phyloP scores from a whole-genome alignment of 768 basidiomycete species.

The Coprinopsis strossmayeri region DNA sequence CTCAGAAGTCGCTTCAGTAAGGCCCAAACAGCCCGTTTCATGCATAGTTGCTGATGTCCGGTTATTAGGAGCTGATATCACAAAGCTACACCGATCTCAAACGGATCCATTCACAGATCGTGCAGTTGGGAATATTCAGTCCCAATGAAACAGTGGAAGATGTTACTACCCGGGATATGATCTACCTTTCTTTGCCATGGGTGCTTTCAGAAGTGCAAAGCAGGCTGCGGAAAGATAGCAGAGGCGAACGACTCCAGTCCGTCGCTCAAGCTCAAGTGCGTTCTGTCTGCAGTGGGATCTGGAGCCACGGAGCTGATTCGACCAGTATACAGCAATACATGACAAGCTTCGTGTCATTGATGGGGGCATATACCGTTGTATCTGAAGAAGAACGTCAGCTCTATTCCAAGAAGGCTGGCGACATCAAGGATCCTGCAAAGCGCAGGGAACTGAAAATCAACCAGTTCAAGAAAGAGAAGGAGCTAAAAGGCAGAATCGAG shows the following conservation, averaged over 20 bases:
- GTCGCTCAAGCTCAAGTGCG: constrained; percentile 57
- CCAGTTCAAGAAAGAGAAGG: constrained; percentile 85
- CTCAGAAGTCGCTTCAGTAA: constrained; percentile 39
- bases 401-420: constrained; percentile 39
- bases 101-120: constrained; percentile 44
- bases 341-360: constrained; percentile 35
- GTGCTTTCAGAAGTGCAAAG: constrained; percentile 59
- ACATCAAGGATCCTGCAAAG: constrained; percentile 57
- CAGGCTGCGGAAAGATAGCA: constrained; percentile 48
- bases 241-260: constrained; percentile 48
- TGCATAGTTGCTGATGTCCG: background rate
- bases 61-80: constrained; percentile 49
- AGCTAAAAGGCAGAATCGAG: constrained; percentile 63
- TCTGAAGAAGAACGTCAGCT: constrained; percentile 53
- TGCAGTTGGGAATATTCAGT: constrained; percentile 68
- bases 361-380: constrained; percentile 65
- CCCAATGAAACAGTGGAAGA: constrained; percentile 81
- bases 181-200: constrained; percentile 72
- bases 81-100: constrained; percentile 51
- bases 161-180: constrained; percentile 67
- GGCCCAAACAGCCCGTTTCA: background rate
- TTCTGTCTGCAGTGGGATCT: background rate
- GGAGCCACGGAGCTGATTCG: constrained; percentile 15
- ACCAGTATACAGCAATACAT: constrained; percentile 39
- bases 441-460: constrained; percentile 86